Percentiles rank a stretch among this genome's conserved stretches.
phyloP scores from a whole-genome alignment of 2,329 filamentous ascomycete genomes.

The Verticillium nubilum region DNA sequence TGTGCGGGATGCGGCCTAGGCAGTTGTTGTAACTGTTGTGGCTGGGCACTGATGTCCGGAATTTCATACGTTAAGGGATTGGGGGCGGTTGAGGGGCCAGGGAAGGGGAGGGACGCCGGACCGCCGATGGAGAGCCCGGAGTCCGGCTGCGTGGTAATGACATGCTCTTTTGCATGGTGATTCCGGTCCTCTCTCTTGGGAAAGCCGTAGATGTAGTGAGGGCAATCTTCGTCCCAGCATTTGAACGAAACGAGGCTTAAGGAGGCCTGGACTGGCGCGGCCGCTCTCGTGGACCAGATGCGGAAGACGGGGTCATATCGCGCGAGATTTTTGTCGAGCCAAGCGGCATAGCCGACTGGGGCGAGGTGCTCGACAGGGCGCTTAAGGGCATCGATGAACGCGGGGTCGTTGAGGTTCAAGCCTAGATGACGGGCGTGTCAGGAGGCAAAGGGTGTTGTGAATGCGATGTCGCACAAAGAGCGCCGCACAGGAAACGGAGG shows the following conservation, averaged over 20 bases:
- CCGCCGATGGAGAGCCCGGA: conserved; percentile 35
- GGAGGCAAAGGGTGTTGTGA: conserved; percentile 1
- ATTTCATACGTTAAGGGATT: conserved; percentile 24
- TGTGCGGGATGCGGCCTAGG: conserved; percentile 29
- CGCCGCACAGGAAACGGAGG: neutral
- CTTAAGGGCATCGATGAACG: conserved; percentile 31
- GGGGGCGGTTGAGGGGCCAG: conserved; percentile 22
- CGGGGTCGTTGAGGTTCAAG: conserved; percentile 34
- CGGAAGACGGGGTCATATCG: conserved; percentile 42
- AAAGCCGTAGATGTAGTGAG: conserved; percentile 56
- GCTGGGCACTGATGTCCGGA: neutral
- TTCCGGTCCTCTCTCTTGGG: conserved; percentile 44
- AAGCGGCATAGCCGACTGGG: conserved; percentile 41
- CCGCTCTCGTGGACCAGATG: conserved; percentile 29
- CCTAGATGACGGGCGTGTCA: conserved; percentile 23
- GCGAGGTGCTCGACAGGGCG: conserved; percentile 30
- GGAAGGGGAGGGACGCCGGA: conserved; percentile 28
- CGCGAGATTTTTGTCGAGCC: conserved; percentile 47
- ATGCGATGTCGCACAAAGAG: neutral
- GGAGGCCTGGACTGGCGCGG: neutral
- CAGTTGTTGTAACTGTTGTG: conserved; percentile 32
- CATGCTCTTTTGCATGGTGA: conserved; percentile 42
- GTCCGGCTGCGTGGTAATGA: conserved; percentile 32
- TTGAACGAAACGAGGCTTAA: conserved; percentile 38
- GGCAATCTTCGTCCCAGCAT: conserved; percentile 49